A percentile compares a stretch with the other conserved stretches of the same genome.
These are phyloP conservation scores for Leucocoprinus leucothites DNA, from an alignment of 768 basidiomycete species.

Conservation along the genomic window DNA sequence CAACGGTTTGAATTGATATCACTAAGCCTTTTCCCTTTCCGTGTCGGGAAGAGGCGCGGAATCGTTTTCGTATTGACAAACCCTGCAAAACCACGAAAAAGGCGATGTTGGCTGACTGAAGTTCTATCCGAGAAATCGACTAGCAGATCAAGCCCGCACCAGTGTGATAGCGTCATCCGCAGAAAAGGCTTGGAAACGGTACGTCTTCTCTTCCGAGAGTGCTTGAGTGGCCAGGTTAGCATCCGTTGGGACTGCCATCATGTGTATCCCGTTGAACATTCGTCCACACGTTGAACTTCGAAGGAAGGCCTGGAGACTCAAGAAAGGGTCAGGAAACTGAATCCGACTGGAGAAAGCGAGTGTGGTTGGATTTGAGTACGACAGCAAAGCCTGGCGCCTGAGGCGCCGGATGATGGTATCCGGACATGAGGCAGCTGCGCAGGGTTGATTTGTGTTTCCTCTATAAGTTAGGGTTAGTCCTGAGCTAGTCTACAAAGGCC, in stretches of 20 bases:
- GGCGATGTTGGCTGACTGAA: neutral
- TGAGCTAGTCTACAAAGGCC: neutral
- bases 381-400: neutral
- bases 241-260: slow-evolving; percentile 57
- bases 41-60: slow-evolving; percentile 68
- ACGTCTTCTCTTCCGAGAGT: slow-evolving; percentile 64
- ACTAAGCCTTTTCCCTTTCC: slow-evolving; percentile 78
- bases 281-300: slow-evolving; percentile 1
- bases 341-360: neutral
- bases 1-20: slow-evolving; percentile 75
- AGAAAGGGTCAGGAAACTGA: neutral
- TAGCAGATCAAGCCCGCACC: slow-evolving; percentile 26
- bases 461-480: no score
- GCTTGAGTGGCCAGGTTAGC: slow-evolving; percentile 71
- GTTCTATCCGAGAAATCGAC: neutral
- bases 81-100: slow-evolving; percentile 33
- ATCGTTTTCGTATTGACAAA: slow-evolving; percentile 80
- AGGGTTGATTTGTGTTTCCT: neutral
- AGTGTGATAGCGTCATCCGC: slow-evolving; percentile 80
- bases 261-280: slow-evolving; percentile 66
- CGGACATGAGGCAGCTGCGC: neutral
- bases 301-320: slow-evolving; percentile 7
- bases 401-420: slow-evolving; percentile 1
- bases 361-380: neutral
- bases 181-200: slow-evolving; percentile 72